Conservation (phyloP, 441 rosid genomes). For the Mallotus japonicus region DNA sequence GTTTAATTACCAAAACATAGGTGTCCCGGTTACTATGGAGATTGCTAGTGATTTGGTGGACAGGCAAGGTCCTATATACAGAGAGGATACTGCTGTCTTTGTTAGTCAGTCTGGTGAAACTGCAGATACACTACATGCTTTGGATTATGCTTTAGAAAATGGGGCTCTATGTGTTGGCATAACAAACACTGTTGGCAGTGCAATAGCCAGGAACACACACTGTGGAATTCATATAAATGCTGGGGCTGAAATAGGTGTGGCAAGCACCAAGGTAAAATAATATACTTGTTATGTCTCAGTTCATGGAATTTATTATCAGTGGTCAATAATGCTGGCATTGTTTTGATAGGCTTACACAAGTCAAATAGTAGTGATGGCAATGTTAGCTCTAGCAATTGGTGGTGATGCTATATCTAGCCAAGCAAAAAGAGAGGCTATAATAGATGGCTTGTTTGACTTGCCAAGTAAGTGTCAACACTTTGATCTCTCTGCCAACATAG, state of each 20-base stretch:
- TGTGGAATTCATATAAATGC: conserved; percentile 97
- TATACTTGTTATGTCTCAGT: neutral
- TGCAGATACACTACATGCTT: conserved; percentile 85
- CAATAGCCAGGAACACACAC: conserved; percentile 84
- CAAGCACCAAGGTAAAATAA: conserved; percentile 75
- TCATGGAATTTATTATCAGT: conserved; percentile 1
- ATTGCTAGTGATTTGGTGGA: conserved; percentile 97
- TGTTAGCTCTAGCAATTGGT: conserved; percentile 92
- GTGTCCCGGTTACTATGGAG: conserved; percentile 95
- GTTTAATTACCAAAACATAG: conserved; percentile 30
- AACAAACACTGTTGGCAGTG: conserved; percentile 95
- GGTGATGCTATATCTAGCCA: conserved; percentile 71
- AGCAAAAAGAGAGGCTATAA: conserved; percentile 70
- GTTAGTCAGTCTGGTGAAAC: conserved; percentile 99
- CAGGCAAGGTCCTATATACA: conserved; percentile 88
- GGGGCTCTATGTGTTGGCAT: conserved; percentile 98
- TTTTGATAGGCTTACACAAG: conserved; percentile 82
- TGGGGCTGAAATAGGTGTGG: conserved; percentile 94
- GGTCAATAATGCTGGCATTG: conserved; percentile 12
- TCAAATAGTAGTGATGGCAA: conserved; percentile 95
- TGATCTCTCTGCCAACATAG: neutral
- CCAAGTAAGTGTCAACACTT: conserved; percentile 46
- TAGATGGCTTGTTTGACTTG: conserved; percentile 75
- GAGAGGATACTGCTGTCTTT: conserved; percentile 97
- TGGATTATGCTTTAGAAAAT: conserved; percentile 80